phyloP scores from a whole-genome alignment of 148 eudicot species.

The Rheum nobile region DNA sequence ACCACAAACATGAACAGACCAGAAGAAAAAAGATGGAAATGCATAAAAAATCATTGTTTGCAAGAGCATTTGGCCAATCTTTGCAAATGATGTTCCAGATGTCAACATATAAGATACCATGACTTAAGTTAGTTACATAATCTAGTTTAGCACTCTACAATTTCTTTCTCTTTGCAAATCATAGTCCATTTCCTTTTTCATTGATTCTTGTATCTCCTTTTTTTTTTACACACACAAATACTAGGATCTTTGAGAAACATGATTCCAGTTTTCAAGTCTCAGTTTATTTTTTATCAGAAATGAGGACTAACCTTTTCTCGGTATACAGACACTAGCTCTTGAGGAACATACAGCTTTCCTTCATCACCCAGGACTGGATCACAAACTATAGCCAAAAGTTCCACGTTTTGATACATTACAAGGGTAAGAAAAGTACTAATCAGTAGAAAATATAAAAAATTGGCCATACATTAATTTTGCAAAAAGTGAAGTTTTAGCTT shows the following conservation, averaged over 20 bases:
- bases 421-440: not conserved
- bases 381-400: conserved; percentile 48
- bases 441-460: not conserved
- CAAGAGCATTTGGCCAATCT: not conserved
- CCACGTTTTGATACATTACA: not conserved
- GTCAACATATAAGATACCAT: not conserved
- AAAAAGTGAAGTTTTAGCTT: conserved; percentile 10
- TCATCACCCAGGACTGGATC: conserved; percentile 99
- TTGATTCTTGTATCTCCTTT: not conserved
- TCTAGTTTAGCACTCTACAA: not conserved
- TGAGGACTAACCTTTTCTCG: conserved; percentile 59
- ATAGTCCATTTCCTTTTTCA: not conserved
- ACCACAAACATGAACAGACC: not conserved
- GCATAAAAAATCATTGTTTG: not conserved
- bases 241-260: not conserved
- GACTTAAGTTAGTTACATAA: not conserved
- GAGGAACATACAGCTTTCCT: conserved; percentile 96
- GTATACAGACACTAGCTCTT: conserved; percentile 75
- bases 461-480: not conserved
- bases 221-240: not conserved
- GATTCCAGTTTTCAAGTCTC: not conserved
- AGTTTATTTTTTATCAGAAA: not conserved
- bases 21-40: not conserved
- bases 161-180: not conserved
- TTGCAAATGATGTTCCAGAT: not conserved